Evolutionary conservation across 805 yeast species (phyloP), one percentile per base, ranked within the genome.

Genomic region (Kockiozyma suomiensis): DNA sequence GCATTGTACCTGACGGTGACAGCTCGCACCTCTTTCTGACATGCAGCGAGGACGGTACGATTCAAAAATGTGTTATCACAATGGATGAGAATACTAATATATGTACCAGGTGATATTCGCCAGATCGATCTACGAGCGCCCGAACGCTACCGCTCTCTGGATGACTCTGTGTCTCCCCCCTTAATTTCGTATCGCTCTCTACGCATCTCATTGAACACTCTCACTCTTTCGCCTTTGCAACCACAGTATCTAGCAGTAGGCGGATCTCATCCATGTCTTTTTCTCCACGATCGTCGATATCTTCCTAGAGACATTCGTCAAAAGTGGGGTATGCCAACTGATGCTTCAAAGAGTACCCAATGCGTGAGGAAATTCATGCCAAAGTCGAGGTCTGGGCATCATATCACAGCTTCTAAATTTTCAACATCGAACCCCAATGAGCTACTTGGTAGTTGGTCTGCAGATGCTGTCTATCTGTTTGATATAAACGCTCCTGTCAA

Each of bases 161-260:
- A 47, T 8, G 30, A 35, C 6, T 51, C 64, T 5, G 41, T 30
- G 13, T 38, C 57, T 5, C 52, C 65, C 15, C 64, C 64, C 1
- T 35, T 65, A 43, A 50, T 65, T 4, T 58, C 63, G 3, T 65
- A 65, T 33, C 41, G 43, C 12, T 19, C 42, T 4, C 54, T 47
- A 10, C 50, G 53, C 8, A 59, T 65, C 35, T 43, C 56, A 19
- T 50, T 64, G 6, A 54, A 51, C 23, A 58, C 68, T 15, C 23
- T 65, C 13, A 59, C 67, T 12, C 25, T 65, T 17, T 50, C 68
- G 15, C 53, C 61, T 6, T 41, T 38, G 21, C 67, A 64, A 40
- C 65, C 67, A 2, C 67, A 64, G 30, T 64, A 65, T 42, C 30
- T 65, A 13, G 67, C 46, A 3, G 26, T 64, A n/a, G 68, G 67